Base-by-base conservation (phyloP, 208 protist species). In the Leishmania turanica region DNA sequence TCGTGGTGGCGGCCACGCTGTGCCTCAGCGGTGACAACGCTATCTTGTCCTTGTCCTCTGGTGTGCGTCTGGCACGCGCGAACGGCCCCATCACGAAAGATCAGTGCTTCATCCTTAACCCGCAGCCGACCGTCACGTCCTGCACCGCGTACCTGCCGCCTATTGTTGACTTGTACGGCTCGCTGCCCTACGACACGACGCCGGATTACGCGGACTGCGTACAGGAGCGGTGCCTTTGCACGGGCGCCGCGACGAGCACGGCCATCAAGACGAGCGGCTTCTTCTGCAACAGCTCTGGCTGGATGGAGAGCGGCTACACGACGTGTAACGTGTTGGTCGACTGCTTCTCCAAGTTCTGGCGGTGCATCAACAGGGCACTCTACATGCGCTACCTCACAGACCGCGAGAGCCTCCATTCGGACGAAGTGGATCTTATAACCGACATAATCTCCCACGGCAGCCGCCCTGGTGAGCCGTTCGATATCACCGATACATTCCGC, bases 281-380 rank as follows among this genome's bases (percentile, higher is more conserved):
- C 27, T 85, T 84, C 82, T 94, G 90, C 78, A 85, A 76, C 51
- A 73, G 69, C 37, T 73, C n/a, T 27, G 84, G 56, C 9, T 94
- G 70, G 72, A 78, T 70, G 71, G 89, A 90, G 82, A 87, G 77
- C 34, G 90, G 90, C 62, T 86, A 68, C 81, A 83, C 80, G 31
- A 87, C 83, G 27, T 94, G 90, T 80, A 90, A 92, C 68, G 68
- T 34, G 24, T 65, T 94, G 19, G 81, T 84, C 73, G 60, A 88
- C 66, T 94, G 90, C 83, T 92, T 92, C 75, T 73, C 49, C 3
- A 69, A 72, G 34, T 94, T 91, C 75, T 94, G 88, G 88, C 27
- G 71, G 56, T 94, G 90, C 75, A 64, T 88, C 9, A 86, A 86
- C 71, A 80, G 49, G 0, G 80, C 87, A 24, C 54, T 68, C 3